Conservation (phyloP, 2,329 filamentous ascomycete species). For the Pestalotiopsis sp. region DNA sequence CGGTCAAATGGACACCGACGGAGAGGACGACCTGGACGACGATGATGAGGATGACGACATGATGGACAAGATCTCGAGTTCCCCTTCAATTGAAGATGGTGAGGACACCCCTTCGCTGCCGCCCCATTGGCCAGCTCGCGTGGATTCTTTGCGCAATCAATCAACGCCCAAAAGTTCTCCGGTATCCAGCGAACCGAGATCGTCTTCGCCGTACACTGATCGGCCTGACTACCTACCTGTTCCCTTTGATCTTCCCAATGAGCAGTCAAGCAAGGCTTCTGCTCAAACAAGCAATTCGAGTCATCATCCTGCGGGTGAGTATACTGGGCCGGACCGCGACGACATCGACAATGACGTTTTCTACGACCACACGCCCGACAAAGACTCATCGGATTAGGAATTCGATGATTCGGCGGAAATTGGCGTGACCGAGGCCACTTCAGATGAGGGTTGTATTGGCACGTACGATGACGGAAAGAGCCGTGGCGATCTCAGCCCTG, state of each 20-base stretch:
- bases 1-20: slow-evolving; percentile 65
- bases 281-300: slow-evolving; percentile 29
- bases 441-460: neutral
- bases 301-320: slow-evolving; percentile 53
- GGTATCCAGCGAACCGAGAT: slow-evolving; percentile 34
- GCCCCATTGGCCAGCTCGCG: slow-evolving; percentile 42
- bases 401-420: slow-evolving; percentile 13
- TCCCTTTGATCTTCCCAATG: slow-evolving; percentile 19
- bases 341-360: slow-evolving; percentile 14
- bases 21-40: slow-evolving; percentile 76
- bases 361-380: slow-evolving; percentile 16
- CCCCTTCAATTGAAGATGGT: slow-evolving; percentile 99
- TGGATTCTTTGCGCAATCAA: slow-evolving; percentile 40
- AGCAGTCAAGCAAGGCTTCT: slow-evolving; percentile 35
- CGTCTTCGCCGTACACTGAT: slow-evolving; percentile 43
- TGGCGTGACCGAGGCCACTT: too few relatives aligned
- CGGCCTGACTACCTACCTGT: slow-evolving; percentile 33
- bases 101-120: slow-evolving; percentile 58
- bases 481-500: neutral
- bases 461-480: neutral
- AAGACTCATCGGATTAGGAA: slow-evolving; percentile 12
- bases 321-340: slow-evolving; percentile 30
- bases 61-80: slow-evolving; percentile 99
- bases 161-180: slow-evolving; percentile 30
- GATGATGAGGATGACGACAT: slow-evolving; percentile 79